Evolutionary conservation across 306 rosid species (phyloP), one percentile per base, ranked within the genome.

Genomic region (Oemleria cerasiformis): DNA sequence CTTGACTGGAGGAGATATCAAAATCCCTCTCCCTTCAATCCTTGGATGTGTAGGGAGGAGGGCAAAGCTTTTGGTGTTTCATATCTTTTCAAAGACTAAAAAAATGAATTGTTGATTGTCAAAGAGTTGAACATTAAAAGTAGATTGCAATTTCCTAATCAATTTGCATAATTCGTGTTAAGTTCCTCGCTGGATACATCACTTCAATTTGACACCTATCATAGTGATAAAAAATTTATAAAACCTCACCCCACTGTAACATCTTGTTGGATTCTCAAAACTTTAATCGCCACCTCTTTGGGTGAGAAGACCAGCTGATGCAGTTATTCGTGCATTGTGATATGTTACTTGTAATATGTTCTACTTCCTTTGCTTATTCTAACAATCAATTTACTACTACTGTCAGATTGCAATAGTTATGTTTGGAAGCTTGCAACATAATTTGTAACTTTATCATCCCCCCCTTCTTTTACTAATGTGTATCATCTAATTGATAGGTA

Each of bases 401-500:
- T 25, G 16, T 62, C 65, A 60, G 38, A 34, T 54, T 54, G 71
- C 75, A 34, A 42, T 12, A 36, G n/a, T 44, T 63, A 21, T 36
- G 20, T 70, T 63, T 56, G 13, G 50, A 44, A 50, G 19, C 20
- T 30, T 41, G 63, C 48, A 40, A 19, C 66, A 44, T 47, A 16
- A 45, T 36, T 9, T 17, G 17, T 75, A 34, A 34, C 40, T 25
- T 36, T 62, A 43, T 21, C 16, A 63, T 50, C 75, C 58, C 60
- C 10, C 4, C 2, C 0, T n/a, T 55, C 23, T 55, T 53, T 71
- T 63, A 7, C 7, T 39, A 64, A 63, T 68, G 74, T 58, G 38
- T 69, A 38, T 12, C 72, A 10, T 77, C 41, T 69, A 55, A 13
- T 80, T 65, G 47, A 54, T 53, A 94, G 99, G 95, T 88, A 53